phyloP scores from a whole-genome alignment of 2,329 filamentous ascomycete species.

The Arachnopeziza araneosa region DNA sequence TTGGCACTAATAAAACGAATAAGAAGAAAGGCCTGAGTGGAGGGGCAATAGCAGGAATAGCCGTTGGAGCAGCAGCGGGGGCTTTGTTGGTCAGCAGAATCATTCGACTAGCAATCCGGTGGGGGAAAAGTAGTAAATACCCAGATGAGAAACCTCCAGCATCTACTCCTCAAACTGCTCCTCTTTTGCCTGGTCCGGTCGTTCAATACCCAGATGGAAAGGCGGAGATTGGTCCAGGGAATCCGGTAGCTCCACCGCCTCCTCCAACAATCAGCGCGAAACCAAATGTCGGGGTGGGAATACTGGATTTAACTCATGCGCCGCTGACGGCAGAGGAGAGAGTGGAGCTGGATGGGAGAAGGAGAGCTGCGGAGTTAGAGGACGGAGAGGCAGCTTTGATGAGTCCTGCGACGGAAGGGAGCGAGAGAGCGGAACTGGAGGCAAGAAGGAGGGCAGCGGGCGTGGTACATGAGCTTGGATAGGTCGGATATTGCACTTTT shows the following conservation, averaged over 20 bases:
- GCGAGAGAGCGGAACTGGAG: conserved; percentile 30
- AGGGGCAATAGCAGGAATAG: not conserved
- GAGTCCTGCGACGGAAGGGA: conserved; percentile 46
- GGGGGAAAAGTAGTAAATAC: not conserved
- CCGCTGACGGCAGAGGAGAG: conserved; percentile 8
- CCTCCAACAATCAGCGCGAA: not conserved
- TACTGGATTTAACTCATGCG: not conserved
- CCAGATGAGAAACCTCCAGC: not conserved
- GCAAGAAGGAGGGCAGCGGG: not conserved
- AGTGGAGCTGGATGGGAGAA: conserved; percentile 14
- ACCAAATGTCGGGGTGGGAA: not conserved
- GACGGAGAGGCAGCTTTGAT: conserved; percentile 63
- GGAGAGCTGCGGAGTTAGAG: conserved; percentile 54
- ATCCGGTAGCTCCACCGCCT: not conserved
- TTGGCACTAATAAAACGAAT: not conserved
- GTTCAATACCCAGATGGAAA: not conserved
- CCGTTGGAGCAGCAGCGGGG: not conserved
- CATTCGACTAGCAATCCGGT: not conserved
- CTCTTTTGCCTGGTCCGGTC: no score
- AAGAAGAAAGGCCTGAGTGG: not conserved
- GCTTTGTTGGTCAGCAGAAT: not conserved
- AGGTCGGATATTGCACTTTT: not conserved
- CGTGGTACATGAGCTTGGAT: not conserved
- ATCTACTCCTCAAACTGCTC: not conserved
- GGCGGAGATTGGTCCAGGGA: not conserved